Conservation (phyloP, 371 early-diverging fungal species). For the Choanephora cucurbitarum region DNA sequence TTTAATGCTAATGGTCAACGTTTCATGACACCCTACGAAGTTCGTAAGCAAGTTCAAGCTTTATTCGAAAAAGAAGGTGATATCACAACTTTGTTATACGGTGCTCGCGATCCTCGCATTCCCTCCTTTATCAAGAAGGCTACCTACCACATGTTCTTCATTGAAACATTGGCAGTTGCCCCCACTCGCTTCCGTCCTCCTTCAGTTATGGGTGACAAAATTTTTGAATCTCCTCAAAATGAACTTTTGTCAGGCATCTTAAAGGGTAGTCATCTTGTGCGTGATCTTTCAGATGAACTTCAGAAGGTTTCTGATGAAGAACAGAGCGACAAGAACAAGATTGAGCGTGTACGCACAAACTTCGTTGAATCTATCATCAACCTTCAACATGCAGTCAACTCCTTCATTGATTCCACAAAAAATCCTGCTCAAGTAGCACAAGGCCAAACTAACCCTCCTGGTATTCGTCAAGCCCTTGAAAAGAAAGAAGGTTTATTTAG, state of each 20-base stretch:
- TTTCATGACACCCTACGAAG: conserved; percentile 79
- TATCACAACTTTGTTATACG: conserved; percentile 79
- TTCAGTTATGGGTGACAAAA: conserved; percentile 82
- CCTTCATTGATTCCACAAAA: conserved; percentile 91
- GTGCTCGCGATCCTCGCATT: conserved; percentile 63
- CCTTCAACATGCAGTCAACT: conserved; percentile 90
- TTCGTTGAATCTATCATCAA: conserved; percentile 80
- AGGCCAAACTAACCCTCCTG: conserved; percentile 70
- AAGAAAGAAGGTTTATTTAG: conserved; percentile 99
- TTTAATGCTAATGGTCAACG: conserved; percentile 47
- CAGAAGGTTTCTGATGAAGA: conserved; percentile 42
- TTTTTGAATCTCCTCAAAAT: conserved; percentile 97
- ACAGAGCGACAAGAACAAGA: conserved; percentile 35
- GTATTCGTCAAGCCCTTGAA: conserved; percentile 97
- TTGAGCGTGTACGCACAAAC: conserved; percentile 45
- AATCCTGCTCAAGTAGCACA: conserved; percentile 59
- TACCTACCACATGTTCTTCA: conserved; percentile 90
- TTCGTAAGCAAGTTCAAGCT: conserved; percentile 73
- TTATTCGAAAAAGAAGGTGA: conserved; percentile 79
- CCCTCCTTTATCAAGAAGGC: conserved; percentile 44
- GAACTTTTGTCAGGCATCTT: conserved; percentile 83
- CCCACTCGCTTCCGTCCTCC: conserved; percentile 98
- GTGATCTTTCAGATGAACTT: conserved; percentile 54
- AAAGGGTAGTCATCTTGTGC: conserved; percentile 74
- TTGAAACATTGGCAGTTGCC: conserved; percentile 91